A percentile compares a stretch with the other conserved stretches of the same genome.
Evolutionary conservation across 768 basidiomycete genomes (phyloP).

Genomic region (Chalciporus chontae): DNA sequence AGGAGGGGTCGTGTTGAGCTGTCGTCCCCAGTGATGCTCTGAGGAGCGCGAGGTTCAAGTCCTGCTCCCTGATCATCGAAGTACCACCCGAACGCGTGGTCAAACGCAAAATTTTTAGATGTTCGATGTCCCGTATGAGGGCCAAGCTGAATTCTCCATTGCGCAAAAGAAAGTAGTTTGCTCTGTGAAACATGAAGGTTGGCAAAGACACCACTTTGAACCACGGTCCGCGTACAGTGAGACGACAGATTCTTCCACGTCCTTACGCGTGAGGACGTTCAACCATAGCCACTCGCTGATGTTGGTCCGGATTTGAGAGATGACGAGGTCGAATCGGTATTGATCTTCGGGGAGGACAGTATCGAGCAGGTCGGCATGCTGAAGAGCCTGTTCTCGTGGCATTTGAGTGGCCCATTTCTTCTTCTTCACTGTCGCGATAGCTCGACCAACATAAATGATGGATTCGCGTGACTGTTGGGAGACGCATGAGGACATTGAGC

Average conservation of each 20-base stretch:
- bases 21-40: slow-evolving; percentile 86
- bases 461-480: slow-evolving; percentile 72
- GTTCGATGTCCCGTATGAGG: slow-evolving; percentile 82
- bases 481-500: slow-evolving; percentile 72
- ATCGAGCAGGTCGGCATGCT: slow-evolving; percentile 64
- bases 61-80: slow-evolving; percentile 86
- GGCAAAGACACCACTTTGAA: slow-evolving; percentile 5
- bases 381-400: slow-evolving; percentile 59
- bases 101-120: slow-evolving; percentile 75
- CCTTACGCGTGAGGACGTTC: slow-evolving; percentile 78
- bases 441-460: slow-evolving; percentile 83
- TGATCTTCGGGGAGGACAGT: slow-evolving; percentile 71
- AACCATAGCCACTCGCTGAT: slow-evolving; percentile 95
- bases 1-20: slow-evolving; percentile 80
- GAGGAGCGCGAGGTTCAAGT: slow-evolving; percentile 81
- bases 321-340: slow-evolving; percentile 70
- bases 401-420: slow-evolving; percentile 79
- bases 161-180: slow-evolving; percentile 82
- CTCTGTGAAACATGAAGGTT: slow-evolving; percentile 42
- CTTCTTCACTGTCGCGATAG: slow-evolving; percentile 77
- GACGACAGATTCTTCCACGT: slow-evolving; percentile 81
- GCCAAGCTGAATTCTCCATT: slow-evolving; percentile 86
- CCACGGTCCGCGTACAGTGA: slow-evolving; percentile 58
- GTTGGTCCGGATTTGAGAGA: slow-evolving; percentile 71
- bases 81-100: slow-evolving; percentile 59